Evolutionary conservation across 2,329 filamentous ascomycete genomes (phyloP).

Genomic region (Byssochlamys sp.): DNA sequence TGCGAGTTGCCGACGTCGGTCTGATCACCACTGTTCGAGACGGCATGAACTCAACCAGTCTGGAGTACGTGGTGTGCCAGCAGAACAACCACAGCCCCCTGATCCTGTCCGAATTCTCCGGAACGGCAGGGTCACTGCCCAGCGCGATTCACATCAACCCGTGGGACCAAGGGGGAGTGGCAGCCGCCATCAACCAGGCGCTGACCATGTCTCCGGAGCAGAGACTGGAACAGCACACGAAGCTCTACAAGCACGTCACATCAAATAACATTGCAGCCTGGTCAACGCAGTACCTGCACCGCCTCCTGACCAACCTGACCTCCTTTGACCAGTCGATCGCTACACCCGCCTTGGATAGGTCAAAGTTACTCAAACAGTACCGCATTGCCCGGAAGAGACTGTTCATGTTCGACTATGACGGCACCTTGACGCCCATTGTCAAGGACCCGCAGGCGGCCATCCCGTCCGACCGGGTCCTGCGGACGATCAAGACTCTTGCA

Average conservation of each 20-base stretch:
- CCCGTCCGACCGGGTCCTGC: constrained; percentile 72
- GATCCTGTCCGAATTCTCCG: constrained; percentile 93
- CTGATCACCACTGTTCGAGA: constrained; percentile 92
- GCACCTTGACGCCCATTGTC: constrained; percentile 90
- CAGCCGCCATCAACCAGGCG: constrained; percentile 70
- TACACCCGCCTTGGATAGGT: constrained; percentile 72
- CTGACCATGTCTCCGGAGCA: constrained; percentile 63
- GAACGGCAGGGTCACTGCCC: constrained; percentile 74
- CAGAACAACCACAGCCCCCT: constrained; percentile 75
- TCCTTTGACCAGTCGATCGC: constrained; percentile 64
- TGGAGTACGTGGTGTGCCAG: constrained; percentile 91
- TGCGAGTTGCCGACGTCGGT: constrained; percentile 80
- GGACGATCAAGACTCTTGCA: constrained; percentile 68
- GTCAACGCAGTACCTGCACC: constrained; percentile 69
- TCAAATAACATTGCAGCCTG: constrained; percentile 78
- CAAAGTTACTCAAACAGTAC: constrained; percentile 64
- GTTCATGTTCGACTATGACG: constrained; percentile 99
- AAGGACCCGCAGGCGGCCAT: constrained; percentile 81
- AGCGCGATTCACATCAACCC: constrained; percentile 94
- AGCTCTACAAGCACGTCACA: constrained; percentile 73
- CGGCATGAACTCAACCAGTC: constrained; percentile 93
- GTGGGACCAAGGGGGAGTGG: constrained; percentile 80
- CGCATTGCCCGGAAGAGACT: constrained; percentile 65
- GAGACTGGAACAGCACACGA: constrained; percentile 59
- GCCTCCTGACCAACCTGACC: constrained; percentile 68